A percentile compares a stretch with the other conserved stretches of the same genome.
These are phyloP conservation scores for Coleophoma crateriformis DNA, from an alignment of 2,329 filamentous ascomycete species.

Conservation along the genomic window DNA sequence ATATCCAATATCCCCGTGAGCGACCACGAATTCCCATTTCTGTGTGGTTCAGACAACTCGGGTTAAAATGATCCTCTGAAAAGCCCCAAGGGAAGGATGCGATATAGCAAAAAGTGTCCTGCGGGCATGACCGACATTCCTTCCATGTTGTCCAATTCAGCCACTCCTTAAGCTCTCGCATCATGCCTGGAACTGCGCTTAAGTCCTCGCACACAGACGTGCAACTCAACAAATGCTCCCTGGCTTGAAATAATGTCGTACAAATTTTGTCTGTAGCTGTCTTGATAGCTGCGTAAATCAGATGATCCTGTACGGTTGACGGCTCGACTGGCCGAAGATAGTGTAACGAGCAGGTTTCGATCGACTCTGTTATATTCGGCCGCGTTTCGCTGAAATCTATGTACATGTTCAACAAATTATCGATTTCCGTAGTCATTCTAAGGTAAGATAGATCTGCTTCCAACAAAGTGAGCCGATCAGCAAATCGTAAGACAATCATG, in stretches of 20 bases:
- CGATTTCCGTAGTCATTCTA: conserved; percentile 30
- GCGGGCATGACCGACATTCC: not conserved
- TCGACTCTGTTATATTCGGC: conserved; percentile 31
- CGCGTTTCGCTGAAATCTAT: conserved; percentile 32
- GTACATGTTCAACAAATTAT: conserved; percentile 32
- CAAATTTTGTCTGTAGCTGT: not conserved
- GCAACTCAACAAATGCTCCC: not conserved
- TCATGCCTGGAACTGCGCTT: not conserved
- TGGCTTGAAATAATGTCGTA: not conserved
- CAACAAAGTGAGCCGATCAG: conserved; percentile 5
- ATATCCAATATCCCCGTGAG: not conserved
- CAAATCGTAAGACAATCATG: conserved; percentile 3
- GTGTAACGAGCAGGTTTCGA: conserved; percentile 39
- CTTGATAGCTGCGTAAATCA: conserved; percentile 12
- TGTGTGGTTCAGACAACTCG: not conserved
- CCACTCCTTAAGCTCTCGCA: not conserved
- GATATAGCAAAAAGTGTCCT: not conserved
- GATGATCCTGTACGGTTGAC: conserved; percentile 5
- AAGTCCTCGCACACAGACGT: not conserved
- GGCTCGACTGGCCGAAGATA: conserved; percentile 28
- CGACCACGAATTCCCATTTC: not conserved
- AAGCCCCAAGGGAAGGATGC: not conserved
- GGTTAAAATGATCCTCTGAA: not conserved
- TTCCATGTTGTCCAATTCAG: not conserved
- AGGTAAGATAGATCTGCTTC: not conserved